A percentile compares a stretch with the other conserved stretches of the same genome.
Conservation (phyloP, 148 eudicot genomes). For the Vaccinium macrocarpon region DNA sequence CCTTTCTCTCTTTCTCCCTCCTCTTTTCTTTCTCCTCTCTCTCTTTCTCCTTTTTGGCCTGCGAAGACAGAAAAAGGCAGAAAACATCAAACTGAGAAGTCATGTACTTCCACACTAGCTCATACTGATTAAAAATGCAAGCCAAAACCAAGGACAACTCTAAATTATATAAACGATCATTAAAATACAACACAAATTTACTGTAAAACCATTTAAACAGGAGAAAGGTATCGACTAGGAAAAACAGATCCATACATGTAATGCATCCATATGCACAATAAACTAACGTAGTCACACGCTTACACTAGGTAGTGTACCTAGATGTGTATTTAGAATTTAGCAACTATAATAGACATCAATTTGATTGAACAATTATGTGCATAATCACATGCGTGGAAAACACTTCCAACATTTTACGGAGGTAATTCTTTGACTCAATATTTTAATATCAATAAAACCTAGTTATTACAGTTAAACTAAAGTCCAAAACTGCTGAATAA, state of each 20-base stretch:
- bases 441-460: not conserved
- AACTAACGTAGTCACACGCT: not conserved
- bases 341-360: not conserved
- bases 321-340: not conserved
- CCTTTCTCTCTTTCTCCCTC: slow-evolving; percentile 44
- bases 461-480: not conserved
- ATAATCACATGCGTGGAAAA: not conserved
- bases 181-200: not conserved
- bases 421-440: not conserved
- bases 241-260: not conserved
- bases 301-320: not conserved
- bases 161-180: not conserved
- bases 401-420: not conserved
- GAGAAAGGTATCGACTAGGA: not conserved
- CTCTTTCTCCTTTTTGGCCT: slow-evolving; percentile 88
- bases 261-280: not conserved
- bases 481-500: not conserved
- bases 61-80: slow-evolving; percentile 8
- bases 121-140: not conserved
- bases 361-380: slow-evolving; percentile 7
- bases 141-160: not conserved
- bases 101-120: not conserved
- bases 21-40: slow-evolving; percentile 76
- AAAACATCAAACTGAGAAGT: not conserved
- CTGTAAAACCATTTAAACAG: not conserved